These are phyloP conservation scores for Cladosporium sp. DNA, from an alignment of 2,329 filamentous ascomycete genomes.

Conservation along the genomic window DNA sequence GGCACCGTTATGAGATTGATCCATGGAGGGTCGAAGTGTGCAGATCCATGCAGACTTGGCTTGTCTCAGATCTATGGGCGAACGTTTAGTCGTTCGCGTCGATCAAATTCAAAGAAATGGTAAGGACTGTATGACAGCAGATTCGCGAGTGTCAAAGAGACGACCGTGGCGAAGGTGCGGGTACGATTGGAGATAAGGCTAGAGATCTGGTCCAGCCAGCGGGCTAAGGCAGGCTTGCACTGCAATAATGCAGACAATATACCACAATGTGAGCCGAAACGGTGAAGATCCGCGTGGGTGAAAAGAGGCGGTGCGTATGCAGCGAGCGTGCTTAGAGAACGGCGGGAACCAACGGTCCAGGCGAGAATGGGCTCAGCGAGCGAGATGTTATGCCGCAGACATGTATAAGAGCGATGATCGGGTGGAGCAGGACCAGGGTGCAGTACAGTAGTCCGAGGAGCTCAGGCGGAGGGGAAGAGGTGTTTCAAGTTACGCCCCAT, in stretches of 20 bases:
- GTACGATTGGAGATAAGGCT: slow-evolving; percentile 3
- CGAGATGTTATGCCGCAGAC: slow-evolving; percentile 8
- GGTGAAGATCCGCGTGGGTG: not conserved
- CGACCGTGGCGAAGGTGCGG: not conserved
- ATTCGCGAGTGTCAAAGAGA: not conserved
- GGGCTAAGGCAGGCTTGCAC: slow-evolving; percentile 4
- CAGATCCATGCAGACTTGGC: slow-evolving; percentile 24
- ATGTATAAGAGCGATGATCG: slow-evolving; percentile 10
- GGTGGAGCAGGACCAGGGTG: slow-evolving; percentile 1
- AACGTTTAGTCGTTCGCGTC: not conserved
- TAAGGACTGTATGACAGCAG: slow-evolving; percentile 6
- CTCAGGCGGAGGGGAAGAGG: slow-evolving; percentile 4
- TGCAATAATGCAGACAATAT: slow-evolving; percentile 11
- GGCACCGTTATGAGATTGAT: slow-evolving; percentile 20
- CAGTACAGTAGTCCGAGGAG: not conserved
- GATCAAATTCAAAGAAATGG: not conserved
- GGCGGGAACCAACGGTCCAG: slow-evolving; percentile 2
- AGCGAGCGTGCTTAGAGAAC: not conserved
- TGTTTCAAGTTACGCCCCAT: slow-evolving; percentile 9
- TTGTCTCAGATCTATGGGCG: not conserved
- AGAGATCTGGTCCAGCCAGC: slow-evolving; percentile 3
- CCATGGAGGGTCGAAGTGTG: slow-evolving; percentile 20
- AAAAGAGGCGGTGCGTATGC: not conserved
- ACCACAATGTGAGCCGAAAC: not conserved
- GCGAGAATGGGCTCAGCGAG: not conserved